These are phyloP conservation scores for Malassezia slooffiae DNA, from an alignment of 1,284 basidiomycete genomes.

Conservation along the genomic window DNA sequence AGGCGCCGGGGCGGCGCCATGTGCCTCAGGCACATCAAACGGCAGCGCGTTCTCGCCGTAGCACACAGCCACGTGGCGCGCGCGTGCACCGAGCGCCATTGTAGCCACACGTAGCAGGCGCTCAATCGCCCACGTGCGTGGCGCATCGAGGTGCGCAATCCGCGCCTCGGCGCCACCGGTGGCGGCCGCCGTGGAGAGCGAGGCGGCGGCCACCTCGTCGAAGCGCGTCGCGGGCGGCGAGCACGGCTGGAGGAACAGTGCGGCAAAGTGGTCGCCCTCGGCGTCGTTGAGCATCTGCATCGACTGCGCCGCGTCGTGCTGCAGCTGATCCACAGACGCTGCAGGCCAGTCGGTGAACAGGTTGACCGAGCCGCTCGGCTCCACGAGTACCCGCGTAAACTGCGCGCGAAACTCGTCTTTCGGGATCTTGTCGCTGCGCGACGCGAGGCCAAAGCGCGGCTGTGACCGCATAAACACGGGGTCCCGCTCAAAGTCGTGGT, in stretches of 20 bases:
- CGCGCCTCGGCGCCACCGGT: no score
- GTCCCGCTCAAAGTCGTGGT: conserved; percentile 59
- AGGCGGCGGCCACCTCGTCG: conserved; percentile 43
- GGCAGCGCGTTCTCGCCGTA: no score
- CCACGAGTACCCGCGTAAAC: conserved; percentile 58
- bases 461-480: conserved; percentile 56
- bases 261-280: conserved; percentile 59
- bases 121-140: no score
- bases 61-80: no score
- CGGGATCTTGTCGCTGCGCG: conserved; percentile 37
- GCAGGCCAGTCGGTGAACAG: conserved; percentile 51
- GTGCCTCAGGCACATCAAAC: no score
- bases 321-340: conserved; percentile 60
- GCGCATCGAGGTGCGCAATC: no score
- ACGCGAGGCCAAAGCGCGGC: conserved; percentile 25
- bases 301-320: conserved; percentile 40
- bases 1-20: no score
- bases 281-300: conserved; percentile 39
- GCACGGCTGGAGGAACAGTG: conserved; percentile 56
- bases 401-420: conserved; percentile 39
- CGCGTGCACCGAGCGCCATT: no score
- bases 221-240: conserved; percentile 38
- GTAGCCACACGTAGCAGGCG: no score
- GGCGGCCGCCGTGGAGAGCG: conserved; percentile 6
- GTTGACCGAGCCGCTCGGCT: conserved; percentile 68